A percentile compares a stretch with the other conserved stretches of the same genome.
Conservation (phyloP, 1,284 basidiomycete genomes). For the Sporisorium iseilematis-ciliati region DNA sequence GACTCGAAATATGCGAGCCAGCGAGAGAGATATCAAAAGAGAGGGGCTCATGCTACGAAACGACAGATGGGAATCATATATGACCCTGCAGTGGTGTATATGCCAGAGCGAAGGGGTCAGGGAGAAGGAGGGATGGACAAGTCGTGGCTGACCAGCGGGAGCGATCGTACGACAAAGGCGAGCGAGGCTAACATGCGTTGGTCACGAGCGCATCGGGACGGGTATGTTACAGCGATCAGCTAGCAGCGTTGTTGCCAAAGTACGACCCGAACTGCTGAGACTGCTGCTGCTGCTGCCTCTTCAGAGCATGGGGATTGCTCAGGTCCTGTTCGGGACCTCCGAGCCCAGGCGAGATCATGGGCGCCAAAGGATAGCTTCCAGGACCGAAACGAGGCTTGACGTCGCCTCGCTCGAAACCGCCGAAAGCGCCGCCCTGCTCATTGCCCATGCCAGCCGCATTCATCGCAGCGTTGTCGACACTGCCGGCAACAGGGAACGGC, state of each 20-base stretch:
- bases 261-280: conserved; percentile 21
- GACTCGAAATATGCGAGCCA: too few relatives aligned
- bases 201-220: too few relatives aligned
- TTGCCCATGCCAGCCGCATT: conserved; percentile 8
- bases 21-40: background rate
- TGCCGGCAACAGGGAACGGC: conserved; percentile 10
- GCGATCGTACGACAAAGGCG: background rate
- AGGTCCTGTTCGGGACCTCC: conserved; percentile 15
- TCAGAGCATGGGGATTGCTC: conserved; percentile 1
- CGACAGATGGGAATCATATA: background rate
- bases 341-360: conserved; percentile 27
- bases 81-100: background rate
- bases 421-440: conserved; percentile 10
- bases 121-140: background rate
- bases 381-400: conserved; percentile 28
- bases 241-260: conserved; percentile 21
- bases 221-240: background rate
- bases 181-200: too few relatives aligned
- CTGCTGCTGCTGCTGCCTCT: conserved; percentile 17
- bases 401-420: conserved; percentile 10
- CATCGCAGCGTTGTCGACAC: conserved; percentile 6
- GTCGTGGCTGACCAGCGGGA: too few relatives aligned
- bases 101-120: background rate
- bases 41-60: background rate
- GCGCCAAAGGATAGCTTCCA: conserved; percentile 13